Base-by-base conservation (phyloP, 139 green algal species). In the Picochlorum sp. region DNA sequence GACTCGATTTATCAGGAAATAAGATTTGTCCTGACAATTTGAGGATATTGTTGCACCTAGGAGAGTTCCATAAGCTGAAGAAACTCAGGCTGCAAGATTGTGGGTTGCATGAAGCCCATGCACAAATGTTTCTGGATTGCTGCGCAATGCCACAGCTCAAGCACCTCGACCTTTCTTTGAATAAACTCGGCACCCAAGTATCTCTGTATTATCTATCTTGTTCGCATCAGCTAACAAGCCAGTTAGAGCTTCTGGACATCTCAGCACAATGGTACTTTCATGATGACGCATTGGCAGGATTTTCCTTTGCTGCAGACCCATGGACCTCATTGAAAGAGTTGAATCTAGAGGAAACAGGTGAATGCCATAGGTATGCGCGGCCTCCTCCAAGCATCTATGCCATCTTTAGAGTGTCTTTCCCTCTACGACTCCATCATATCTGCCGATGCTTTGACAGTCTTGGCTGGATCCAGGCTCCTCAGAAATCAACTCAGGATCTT, bases 51-150 rank as follows among this genome's bases (percentile, higher is more conserved):
- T 11, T 41, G 34, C 34, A 41, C 2, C 34, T 41, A 41, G 34
- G 34, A 41, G 34, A 41, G 34, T 41, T 41, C 34, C 34, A 11
- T 41, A 41, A n/a, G 61, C 16, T 32, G 6, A 23, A 6, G 57
- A 34, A n/a, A 18, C 18, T 6, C 61, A 32, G 8, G 49, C 18
- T 24, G 6, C 23, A 63, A 15, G 37, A 69, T 69, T 44, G 50
- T 70, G 30, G 50, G 61, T 45, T 70, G 63, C 56, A 20, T 70
- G 18, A 70, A 70, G 66, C 21, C 70, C 7, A 41, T 49, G 18
- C 14, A 65, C 3, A 74, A 61, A 21, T 56, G 61, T 34, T 30
- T 37, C 6, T 24, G 18, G 1, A 66, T 41, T 41, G 34, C 34
- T 13, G 34, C 8, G 34, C 34, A 9, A 41, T 41, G 34, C 34